Conservation (phyloP, 805 yeast genomes). For the Pichia paraexigua region DNA sequence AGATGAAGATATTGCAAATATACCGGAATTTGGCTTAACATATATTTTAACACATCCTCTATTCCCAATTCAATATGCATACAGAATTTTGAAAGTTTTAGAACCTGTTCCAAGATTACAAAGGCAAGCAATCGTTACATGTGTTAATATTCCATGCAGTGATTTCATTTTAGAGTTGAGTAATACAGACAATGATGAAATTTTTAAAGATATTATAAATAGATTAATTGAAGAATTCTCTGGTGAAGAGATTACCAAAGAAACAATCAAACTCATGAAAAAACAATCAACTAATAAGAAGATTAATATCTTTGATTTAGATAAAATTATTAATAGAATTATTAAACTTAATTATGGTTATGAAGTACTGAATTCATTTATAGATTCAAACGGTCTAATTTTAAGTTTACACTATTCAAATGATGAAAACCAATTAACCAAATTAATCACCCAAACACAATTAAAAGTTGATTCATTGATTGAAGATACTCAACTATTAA, state of each 20-base stretch:
- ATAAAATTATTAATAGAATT: constrained; percentile 39
- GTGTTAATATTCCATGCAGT: constrained; percentile 55
- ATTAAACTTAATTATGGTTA: constrained; percentile 44
- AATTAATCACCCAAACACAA: constrained; percentile 42
- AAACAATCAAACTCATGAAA: constrained; percentile 32
- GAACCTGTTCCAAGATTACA: constrained; percentile 50
- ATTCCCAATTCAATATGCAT: constrained; percentile 56
- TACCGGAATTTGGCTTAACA: constrained; percentile 54
- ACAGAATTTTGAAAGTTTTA: constrained; percentile 46
- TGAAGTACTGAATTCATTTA: constrained; percentile 52
- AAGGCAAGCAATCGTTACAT: constrained; percentile 76
- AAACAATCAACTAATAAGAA: constrained; percentile 13
- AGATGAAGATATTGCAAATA: constrained; percentile 22
- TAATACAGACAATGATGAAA: constrained; percentile 47
- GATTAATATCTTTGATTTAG: constrained; percentile 29
- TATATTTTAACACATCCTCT: constrained; percentile 83
- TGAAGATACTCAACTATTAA: constrained; percentile 36
- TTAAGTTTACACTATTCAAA: constrained; percentile 54
- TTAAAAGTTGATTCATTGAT: constrained; percentile 28
- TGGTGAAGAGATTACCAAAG: constrained; percentile 46
- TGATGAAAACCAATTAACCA: constrained; percentile 35
- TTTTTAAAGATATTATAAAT: constrained; percentile 58
- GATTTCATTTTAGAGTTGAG: constrained; percentile 60
- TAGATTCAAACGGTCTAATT: constrained; percentile 63
- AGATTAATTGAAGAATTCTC: constrained; percentile 64